These are phyloP conservation scores for Beauveria medogensis DNA, from an alignment of 2,329 filamentous ascomycete species.

Conservation along the genomic window DNA sequence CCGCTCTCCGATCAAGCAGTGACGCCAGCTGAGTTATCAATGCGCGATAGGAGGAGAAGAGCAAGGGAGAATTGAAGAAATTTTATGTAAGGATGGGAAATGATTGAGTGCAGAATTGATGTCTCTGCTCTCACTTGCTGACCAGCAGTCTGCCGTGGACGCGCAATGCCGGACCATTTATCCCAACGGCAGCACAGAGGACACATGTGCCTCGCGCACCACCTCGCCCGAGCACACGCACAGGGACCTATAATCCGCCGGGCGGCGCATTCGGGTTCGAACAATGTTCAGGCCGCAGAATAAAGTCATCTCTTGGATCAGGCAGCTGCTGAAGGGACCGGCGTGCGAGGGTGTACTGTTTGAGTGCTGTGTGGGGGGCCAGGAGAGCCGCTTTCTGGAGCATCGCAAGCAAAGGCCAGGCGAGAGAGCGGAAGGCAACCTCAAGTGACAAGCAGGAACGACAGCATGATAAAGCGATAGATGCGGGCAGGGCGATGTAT, in stretches of 20 bases:
- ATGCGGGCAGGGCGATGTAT: background rate
- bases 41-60: slow-evolving; percentile 3
- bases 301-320: background rate
- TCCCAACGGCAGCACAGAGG: slow-evolving; percentile 5
- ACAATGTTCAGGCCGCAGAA: background rate
- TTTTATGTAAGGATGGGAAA: background rate
- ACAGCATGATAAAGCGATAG: background rate
- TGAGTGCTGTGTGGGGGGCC: slow-evolving; percentile 4
- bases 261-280: background rate
- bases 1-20: slow-evolving; percentile 12
- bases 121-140: background rate
- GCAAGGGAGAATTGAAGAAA: background rate
- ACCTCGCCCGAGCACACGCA: background rate
- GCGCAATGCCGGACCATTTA: slow-evolving; percentile 4
- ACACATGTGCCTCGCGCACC: slow-evolving; percentile 7
- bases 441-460: background rate
- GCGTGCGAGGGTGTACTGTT: background rate
- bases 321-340: background rate
- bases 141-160: background rate
- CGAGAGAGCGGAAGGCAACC: background rate
- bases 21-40: slow-evolving; percentile 4
- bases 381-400: slow-evolving; percentile 9
- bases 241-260: background rate
- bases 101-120: background rate
- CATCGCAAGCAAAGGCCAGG: background rate